Evolutionary conservation across 1,139 yeast species (phyloP).

Genomic region (Suhomyces bolitotheri): DNA sequence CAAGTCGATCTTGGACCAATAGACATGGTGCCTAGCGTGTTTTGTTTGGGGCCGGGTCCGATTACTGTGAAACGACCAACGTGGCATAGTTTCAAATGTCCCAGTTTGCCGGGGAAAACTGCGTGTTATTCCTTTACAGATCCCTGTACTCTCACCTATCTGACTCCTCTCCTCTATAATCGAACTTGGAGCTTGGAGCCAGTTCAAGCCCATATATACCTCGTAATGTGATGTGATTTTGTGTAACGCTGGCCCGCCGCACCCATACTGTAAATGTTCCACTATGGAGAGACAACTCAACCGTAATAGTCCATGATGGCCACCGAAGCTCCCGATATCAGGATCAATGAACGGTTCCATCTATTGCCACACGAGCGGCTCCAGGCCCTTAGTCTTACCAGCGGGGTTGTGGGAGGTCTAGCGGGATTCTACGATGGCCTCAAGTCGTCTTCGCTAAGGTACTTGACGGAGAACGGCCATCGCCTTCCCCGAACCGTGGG

Average conservation of each 20-base stretch:
- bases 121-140: background rate
- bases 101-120: background rate
- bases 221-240: slow-evolving; percentile 5
- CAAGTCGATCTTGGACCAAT: slow-evolving; percentile 89
- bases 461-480: slow-evolving; percentile 80
- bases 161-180: background rate
- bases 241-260: slow-evolving; percentile 4
- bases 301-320: background rate
- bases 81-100: background rate
- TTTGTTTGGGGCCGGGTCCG: background rate
- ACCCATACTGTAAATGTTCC: background rate
- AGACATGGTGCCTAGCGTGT: too few species aligned
- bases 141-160: background rate
- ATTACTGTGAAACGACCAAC: background rate
- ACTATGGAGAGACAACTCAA: background rate
- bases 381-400: slow-evolving; percentile 32
- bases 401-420: slow-evolving; percentile 57
- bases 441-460: slow-evolving; percentile 55
- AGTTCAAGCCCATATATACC: slow-evolving; percentile 5
- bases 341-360: slow-evolving; percentile 41
- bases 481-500: slow-evolving; percentile 75
- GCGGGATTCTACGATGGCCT: slow-evolving; percentile 68
- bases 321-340: slow-evolving; percentile 7
- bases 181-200: too few species aligned
- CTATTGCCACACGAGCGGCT: slow-evolving; percentile 40